Conservation (phyloP, 192 early-diverging fungal species). For the Borealophlyctis nickersoniae region DNA sequence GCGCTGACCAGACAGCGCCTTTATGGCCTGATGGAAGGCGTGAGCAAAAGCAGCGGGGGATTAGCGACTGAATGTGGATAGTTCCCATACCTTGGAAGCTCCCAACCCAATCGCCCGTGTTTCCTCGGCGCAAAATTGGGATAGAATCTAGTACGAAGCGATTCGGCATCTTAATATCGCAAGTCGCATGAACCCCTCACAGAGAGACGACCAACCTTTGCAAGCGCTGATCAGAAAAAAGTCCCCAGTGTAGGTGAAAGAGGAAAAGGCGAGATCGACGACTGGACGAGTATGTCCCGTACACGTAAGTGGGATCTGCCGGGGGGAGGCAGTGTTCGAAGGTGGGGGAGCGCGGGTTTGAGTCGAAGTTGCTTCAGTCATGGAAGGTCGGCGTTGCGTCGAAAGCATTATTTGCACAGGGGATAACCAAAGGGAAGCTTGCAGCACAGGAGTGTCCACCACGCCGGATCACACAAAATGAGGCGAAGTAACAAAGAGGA, state of each 20-base stretch:
- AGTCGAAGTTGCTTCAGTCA: too few species aligned
- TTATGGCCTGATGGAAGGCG: constrained; percentile 66
- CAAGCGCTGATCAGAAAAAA: constrained; percentile 86
- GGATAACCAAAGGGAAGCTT: too few species aligned
- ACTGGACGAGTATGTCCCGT: constrained; percentile 89
- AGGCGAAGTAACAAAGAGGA: too few species aligned
- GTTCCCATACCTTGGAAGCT: constrained; percentile 70
- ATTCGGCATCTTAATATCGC: background rate
- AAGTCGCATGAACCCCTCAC: background rate
- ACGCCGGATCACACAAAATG: too few species aligned
- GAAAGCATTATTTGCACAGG: too few species aligned
- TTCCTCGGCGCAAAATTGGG: constrained; percentile 81
- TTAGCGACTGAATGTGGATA: too few species aligned
- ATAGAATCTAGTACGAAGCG: constrained; percentile 75
- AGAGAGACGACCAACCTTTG: constrained; percentile 57
- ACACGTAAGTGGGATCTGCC: constrained; percentile 70
- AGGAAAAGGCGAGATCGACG: constrained; percentile 81
- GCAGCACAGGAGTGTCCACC: too few species aligned
- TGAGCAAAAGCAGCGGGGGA: too few species aligned
- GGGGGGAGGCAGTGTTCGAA: background rate
- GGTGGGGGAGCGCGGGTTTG: too few species aligned
- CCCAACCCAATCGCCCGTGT: constrained; percentile 92
- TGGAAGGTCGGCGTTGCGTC: too few species aligned
- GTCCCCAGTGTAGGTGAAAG: constrained; percentile 62
- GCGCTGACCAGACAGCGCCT: constrained; percentile 87